Evolutionary conservation across 2,329 filamentous ascomycete genomes (phyloP).

Genomic region (Aspergillus persii): DNA sequence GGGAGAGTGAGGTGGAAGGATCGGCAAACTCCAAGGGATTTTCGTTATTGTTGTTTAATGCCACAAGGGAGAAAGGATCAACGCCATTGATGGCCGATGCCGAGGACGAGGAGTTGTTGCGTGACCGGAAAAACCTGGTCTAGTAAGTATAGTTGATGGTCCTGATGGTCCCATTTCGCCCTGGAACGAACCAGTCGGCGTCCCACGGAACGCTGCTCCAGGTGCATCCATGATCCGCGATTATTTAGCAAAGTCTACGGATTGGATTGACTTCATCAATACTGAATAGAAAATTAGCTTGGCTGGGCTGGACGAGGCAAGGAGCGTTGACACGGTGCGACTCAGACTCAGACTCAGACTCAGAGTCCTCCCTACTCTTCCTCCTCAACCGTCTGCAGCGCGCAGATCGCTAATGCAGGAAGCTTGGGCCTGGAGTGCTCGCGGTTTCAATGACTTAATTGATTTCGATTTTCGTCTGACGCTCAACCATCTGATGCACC

Average conservation of each 20-base stretch:
- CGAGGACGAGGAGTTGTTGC: background rate
- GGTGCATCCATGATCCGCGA: background rate
- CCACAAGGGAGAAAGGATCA: background rate
- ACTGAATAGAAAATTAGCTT: background rate
- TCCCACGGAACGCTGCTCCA: conserved; percentile 3
- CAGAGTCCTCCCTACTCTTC: no score
- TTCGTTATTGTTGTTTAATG: background rate
- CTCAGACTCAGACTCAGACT: no score
- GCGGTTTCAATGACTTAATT: background rate
- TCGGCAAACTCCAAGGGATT: background rate
- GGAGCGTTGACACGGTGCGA: no score
- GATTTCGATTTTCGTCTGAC: background rate
- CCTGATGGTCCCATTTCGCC: background rate
- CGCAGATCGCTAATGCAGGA: background rate
- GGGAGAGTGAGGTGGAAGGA: background rate
- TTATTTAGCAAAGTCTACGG: background rate
- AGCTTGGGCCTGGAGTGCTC: background rate
- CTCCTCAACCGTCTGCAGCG: background rate
- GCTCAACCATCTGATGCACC: background rate
- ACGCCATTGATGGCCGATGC: conserved; percentile 1
- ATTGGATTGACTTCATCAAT: no score
- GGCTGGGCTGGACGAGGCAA: background rate
- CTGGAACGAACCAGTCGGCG: conserved; percentile 10
- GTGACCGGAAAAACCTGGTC: background rate
- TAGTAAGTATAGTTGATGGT: background rate